phyloP scores from a whole-genome alignment of 208 protist genomes.

The Acanthamoeba castellanii region DNA sequence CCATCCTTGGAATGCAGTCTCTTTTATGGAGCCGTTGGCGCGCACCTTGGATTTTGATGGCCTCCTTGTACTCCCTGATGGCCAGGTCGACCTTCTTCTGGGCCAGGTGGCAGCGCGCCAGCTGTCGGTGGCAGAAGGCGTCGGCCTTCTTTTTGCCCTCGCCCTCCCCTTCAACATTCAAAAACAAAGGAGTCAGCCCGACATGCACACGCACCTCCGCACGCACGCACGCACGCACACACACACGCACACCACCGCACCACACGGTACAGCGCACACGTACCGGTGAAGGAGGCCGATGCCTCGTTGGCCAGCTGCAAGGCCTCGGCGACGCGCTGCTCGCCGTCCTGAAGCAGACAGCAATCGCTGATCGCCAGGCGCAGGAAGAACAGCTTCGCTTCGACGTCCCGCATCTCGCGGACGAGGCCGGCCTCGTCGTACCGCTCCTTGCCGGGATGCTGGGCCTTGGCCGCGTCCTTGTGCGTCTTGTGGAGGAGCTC shows the following conservation, averaged over 20 bases:
- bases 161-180: background rate
- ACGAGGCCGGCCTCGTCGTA: slow-evolving; percentile 14
- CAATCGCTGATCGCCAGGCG: slow-evolving; percentile 22
- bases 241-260: no score
- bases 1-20: background rate
- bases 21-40: background rate
- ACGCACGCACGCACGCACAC: background rate
- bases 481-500: background rate
- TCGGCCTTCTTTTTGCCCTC: background rate
- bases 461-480: background rate
- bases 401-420: background rate
- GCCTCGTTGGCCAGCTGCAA: slow-evolving; percentile 5
- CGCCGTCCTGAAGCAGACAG: background rate
- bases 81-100: slow-evolving; percentile 5
- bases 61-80: slow-evolving; percentile 29
- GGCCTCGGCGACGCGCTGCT: background rate
- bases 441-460: background rate
- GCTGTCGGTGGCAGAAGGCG: background rate
- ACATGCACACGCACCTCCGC: background rate
- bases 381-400: background rate
- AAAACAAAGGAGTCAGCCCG: background rate
- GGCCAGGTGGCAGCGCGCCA: slow-evolving; percentile 22
- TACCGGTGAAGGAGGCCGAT: background rate
- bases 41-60: background rate
- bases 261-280: background rate